Evolutionary conservation across 768 basidiomycete species (phyloP), one percentile per base, ranked within the genome.

Genomic region (Leucosporidium creatinivorum): DNA sequence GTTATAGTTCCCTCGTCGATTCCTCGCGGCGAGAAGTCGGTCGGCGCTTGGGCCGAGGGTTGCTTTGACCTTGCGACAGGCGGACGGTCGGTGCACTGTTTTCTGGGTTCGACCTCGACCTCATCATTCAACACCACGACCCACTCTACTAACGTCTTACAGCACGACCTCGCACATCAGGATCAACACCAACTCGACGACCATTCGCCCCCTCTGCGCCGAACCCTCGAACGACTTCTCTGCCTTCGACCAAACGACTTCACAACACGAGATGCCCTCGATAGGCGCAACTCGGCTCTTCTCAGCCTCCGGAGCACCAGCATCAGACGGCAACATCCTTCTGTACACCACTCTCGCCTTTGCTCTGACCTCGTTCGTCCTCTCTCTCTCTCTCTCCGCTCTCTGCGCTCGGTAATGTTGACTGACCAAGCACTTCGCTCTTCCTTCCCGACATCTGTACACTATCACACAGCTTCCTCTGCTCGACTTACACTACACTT

Each of bases 401-500:
- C 21, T n/a, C 18, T 3, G n/a, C 44, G 44, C 15, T 33, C 4
- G 31, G 8, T 1, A 17, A 8, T 44, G 26, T 52, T 26, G 26
- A 26, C 51, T 52, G 51, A 52, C 51, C 9, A 52, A 12, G 10
- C 12, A 18, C 15, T 26, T 23, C 13, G 5, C 36, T 54, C 2
- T 52, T 21, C 52, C 1, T 18, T 4, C 10, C 33, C 33, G 4
- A 33, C 33, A n/a, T 33, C 39, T 44, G 39, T 15, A 44, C 39
- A 3, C 8, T 15, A 4, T 50, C n/a, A 6, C 28, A 7, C 63
- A 71, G 70, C 15, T 58, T 69, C 58, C 18, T 69, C 36, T 66
- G 65, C 60, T 57, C 65, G 17, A 48, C 62, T 15, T 72, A 66
- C 36, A 69, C 70, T 3, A 66, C 56, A 1, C 56, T 72, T 3